Evolutionary conservation across 306 rosid genomes (phyloP).

Genomic region (Hippophae tibetana): DNA sequence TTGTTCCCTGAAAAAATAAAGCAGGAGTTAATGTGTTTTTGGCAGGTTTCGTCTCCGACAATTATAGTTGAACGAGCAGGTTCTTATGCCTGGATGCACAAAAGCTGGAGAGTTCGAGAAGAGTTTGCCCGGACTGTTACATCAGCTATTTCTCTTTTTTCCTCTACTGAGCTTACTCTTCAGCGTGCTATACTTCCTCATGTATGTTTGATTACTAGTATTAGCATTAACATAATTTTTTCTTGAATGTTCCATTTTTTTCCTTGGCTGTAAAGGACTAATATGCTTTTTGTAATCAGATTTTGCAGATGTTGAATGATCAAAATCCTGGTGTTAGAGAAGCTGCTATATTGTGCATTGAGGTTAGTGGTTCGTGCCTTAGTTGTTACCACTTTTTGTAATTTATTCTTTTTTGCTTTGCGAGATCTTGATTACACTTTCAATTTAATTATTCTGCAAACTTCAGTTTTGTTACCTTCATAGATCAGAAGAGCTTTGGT

Average conservation of each 20-base stretch:
- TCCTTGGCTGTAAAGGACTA: slow-evolving; percentile 11
- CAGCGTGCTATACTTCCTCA: slow-evolving; percentile 90
- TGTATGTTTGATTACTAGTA: slow-evolving; percentile 38
- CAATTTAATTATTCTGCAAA: not conserved
- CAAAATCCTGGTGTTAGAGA: slow-evolving; percentile 82
- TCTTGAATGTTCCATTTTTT: slow-evolving; percentile 6
- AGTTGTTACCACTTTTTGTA: not conserved
- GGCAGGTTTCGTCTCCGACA: slow-evolving; percentile 93
- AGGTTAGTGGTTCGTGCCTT: slow-evolving; percentile 40
- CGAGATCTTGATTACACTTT: not conserved
- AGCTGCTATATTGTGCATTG: slow-evolving; percentile 84
- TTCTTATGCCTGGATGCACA: slow-evolving; percentile 87
- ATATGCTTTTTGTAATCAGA: slow-evolving; percentile 33
- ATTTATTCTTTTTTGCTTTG: no score
- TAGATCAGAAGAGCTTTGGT: not conserved
- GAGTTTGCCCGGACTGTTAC: slow-evolving; percentile 96
- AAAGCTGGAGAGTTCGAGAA: slow-evolving; percentile 96
- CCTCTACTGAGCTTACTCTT: slow-evolving; percentile 87
- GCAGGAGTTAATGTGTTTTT: not conserved
- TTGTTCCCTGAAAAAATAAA: not conserved
- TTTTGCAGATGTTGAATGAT: slow-evolving; percentile 87
- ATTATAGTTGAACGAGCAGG: slow-evolving; percentile 98
- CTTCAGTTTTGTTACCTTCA: not conserved
- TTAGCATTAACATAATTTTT: slow-evolving; percentile 4
- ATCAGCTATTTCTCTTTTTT: slow-evolving; percentile 81